These are phyloP conservation scores for Chlorella sp. DNA, from an alignment of 139 green algal genomes.

Conservation along the genomic window DNA sequence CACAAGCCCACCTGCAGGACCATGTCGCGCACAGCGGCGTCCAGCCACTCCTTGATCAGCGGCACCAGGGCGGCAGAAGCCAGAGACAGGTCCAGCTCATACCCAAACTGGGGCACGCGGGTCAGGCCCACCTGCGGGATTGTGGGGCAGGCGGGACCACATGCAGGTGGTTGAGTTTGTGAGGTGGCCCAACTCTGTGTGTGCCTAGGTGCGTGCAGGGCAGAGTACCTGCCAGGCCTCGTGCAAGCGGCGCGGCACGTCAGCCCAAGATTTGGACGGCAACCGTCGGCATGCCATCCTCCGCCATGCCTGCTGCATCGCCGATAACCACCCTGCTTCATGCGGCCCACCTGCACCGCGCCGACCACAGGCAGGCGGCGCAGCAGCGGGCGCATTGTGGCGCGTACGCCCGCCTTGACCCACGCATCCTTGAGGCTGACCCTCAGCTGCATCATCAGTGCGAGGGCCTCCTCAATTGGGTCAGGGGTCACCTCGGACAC, in stretches of 20 bases:
- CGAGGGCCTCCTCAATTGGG: background rate
- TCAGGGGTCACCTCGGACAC: background rate
- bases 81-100: background rate
- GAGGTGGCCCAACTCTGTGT: background rate
- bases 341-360: background rate
- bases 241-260: no score
- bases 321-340: no score
- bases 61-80: constrained; percentile 9
- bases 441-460: background rate
- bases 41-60: background rate
- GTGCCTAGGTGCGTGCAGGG: background rate
- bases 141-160: background rate
- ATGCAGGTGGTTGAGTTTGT: background rate
- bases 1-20: background rate
- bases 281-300: background rate
- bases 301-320: background rate
- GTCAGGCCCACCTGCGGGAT: constrained; percentile 8
- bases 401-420: constrained; percentile 2
- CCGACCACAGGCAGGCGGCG: constrained; percentile 10
- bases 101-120: constrained; percentile 4
- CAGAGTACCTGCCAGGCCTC: background rate
- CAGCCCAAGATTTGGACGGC: no score
- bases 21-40: constrained; percentile 5
- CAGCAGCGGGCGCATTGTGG: constrained; percentile 16
- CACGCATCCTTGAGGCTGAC: background rate